A percentile compares a stretch with the other conserved stretches of the same genome.
Conservation (phyloP, 2,329 filamentous ascomycete species). For the Fusarium palustre region DNA sequence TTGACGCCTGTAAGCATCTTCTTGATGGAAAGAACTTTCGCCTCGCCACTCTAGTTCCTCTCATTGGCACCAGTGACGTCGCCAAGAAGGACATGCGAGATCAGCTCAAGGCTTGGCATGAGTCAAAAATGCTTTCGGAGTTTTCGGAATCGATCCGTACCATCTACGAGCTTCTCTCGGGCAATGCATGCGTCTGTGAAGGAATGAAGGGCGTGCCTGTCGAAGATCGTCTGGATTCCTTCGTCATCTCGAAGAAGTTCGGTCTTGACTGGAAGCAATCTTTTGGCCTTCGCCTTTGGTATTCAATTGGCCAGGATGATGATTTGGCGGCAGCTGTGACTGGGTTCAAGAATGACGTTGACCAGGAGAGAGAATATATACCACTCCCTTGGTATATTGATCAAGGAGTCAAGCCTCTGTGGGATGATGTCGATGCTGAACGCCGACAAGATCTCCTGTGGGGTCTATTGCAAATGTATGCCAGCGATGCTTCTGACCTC, state of each 20-base stretch:
- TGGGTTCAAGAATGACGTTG: slow-evolving; percentile 79
- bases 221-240: slow-evolving; percentile 84
- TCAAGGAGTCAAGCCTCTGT: slow-evolving; percentile 67
- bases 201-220: slow-evolving; percentile 78
- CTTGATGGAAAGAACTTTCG: slow-evolving; percentile 81
- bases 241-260: slow-evolving; percentile 86
- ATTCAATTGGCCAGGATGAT: slow-evolving; percentile 76
- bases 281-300: slow-evolving; percentile 93
- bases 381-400: slow-evolving; percentile 80
- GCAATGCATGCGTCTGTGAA: slow-evolving; percentile 85
- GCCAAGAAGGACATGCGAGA: slow-evolving; percentile 79
- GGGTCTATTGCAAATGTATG: slow-evolving; percentile 85
- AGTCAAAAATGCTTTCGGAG: slow-evolving; percentile 86
- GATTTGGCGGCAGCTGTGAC: slow-evolving; percentile 78
- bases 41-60: slow-evolving; percentile 84
- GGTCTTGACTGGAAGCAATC: slow-evolving; percentile 92
- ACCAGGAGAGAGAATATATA: slow-evolving; percentile 75
- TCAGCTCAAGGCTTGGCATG: slow-evolving; percentile 87
- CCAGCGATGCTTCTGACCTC: slow-evolving; percentile 67
- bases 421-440: slow-evolving; percentile 69
- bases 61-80: slow-evolving; percentile 79
- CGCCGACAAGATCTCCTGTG: slow-evolving; percentile 83
- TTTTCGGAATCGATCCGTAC: slow-evolving; percentile 86
- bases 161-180: slow-evolving; percentile 88
- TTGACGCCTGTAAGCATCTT: slow-evolving; percentile 85